Conservation (phyloP, 2,329 filamentous ascomycete species). For the Metarhizium album region DNA sequence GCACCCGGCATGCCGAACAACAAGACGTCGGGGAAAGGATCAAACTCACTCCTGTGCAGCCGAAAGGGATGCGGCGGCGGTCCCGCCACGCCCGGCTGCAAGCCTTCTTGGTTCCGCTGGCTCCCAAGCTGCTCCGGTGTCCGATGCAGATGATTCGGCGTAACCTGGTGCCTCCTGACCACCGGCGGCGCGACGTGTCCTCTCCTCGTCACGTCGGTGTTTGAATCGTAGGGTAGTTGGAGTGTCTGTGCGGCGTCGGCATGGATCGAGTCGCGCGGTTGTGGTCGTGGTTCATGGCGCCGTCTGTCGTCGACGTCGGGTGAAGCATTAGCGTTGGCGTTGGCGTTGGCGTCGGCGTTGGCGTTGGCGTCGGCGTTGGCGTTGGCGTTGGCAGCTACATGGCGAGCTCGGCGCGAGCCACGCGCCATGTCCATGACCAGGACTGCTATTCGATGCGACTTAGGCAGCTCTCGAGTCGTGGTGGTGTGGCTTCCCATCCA, state of each 20-base stretch:
- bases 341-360: no score
- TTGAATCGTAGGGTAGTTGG: background rate
- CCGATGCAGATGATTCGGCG: conserved; percentile 10
- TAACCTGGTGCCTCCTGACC: conserved; percentile 7
- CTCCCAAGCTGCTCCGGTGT: conserved; percentile 8
- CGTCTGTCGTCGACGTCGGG: background rate
- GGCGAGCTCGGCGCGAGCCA: conserved; percentile 20
- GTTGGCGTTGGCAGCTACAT: conserved; percentile 14
- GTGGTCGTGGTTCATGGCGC: background rate
- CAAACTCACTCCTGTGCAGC: conserved; percentile 24
- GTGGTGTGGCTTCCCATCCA: no score
- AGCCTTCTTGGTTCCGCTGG: conserved; percentile 5
- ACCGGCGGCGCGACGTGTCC: background rate
- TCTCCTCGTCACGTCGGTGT: background rate
- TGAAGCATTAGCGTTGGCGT: no score
- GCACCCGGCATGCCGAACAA: background rate
- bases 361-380: background rate
- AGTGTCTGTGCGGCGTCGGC: conserved; percentile 1
- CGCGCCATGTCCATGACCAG: conserved; percentile 18
- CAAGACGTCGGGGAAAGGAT: background rate
- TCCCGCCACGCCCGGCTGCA: conserved; percentile 10
- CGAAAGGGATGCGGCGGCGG: conserved; percentile 27
- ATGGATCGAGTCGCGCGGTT: background rate
- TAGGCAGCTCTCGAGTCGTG: no score
- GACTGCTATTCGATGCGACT: background rate